Evolutionary conservation across 2,329 filamentous ascomycete species (phyloP).

Genomic region (Colletotrichum ledebouriae): DNA sequence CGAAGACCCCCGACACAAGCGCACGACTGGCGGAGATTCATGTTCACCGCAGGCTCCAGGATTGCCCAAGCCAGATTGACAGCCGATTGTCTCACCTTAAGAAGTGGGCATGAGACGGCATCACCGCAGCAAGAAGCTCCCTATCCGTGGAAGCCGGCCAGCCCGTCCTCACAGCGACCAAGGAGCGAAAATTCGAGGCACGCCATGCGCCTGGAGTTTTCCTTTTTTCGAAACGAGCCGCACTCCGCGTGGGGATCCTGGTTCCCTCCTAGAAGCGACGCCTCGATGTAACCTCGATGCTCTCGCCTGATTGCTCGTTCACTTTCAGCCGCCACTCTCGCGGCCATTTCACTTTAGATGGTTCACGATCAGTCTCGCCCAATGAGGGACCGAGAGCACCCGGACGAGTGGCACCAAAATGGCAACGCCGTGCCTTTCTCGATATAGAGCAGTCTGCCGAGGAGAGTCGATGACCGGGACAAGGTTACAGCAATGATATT

Average conservation of each 20-base stretch:
- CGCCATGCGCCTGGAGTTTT: not conserved
- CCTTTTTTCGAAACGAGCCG: slow-evolving; percentile 21
- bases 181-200: slow-evolving; percentile 24
- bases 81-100: slow-evolving; percentile 4
- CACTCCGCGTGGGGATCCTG: slow-evolving; percentile 7
- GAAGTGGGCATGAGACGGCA: not conserved
- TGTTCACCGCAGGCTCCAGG: slow-evolving; percentile 1
- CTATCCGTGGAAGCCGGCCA: not conserved
- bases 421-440: not conserved
- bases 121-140: not conserved
- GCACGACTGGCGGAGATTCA: slow-evolving; percentile 36
- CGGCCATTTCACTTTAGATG: slow-evolving; percentile 24
- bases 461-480: slow-evolving; percentile 5
- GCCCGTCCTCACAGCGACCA: not conserved
- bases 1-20: not conserved
- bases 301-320: slow-evolving; percentile 23
- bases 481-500: slow-evolving; percentile 9
- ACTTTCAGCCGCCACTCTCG: slow-evolving; percentile 10
- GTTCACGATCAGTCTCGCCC: slow-evolving; percentile 29
- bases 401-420: slow-evolving; percentile 16
- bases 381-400: not conserved
- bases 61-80: not conserved
- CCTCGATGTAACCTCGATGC: slow-evolving; percentile 12
- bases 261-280: slow-evolving; percentile 1
- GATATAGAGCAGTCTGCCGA: slow-evolving; percentile 20